Evolutionary conservation across 1,139 yeast genomes (phyloP), one percentile per base, ranked within the genome.

Genomic region (Taiozyma sp.): DNA sequence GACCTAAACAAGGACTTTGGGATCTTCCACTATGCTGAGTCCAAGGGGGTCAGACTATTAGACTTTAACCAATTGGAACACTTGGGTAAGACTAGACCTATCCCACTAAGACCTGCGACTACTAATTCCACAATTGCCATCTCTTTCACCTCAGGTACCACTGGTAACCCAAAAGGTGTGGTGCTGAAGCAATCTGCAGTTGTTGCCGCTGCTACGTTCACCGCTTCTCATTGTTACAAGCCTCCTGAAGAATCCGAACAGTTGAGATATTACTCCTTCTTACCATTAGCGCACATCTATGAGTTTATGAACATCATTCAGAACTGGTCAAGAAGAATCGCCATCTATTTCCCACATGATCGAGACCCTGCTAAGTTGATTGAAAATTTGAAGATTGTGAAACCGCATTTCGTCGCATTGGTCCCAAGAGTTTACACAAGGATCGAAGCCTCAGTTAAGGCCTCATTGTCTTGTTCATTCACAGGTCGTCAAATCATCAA

Each of bases 341-440:
- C 69, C 11, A 56, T 76, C 43, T 76, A 76, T 3, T 72, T 72
- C 59, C 80, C 81, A 16, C 66, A 61, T 35, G 58, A 61, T 28
- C 59, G 64, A 5, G 50, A 57, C 7, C 71, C 70, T 6, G 19
- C 48, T 35, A 52, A 66, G 40, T 57, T 81, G 47, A 62, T 81
- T 55, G 83, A 80, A 40, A 86, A 83, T 58, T 68, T 82, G 62
- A 69, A 70, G 53, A 55, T 69, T 19, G 68, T 73, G 56, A 78
- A 77, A 60, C 88, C 88, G 4, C 64, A 71, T 45, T 64, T 66
- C 44, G 69, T 81, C 63, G 66, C 76, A 40, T 74, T 77, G 56
- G 89, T 83, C 45, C 89, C 89, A 5, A 71, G 89, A 53, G 76
- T 83, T 4, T 77, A 74, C 60, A 76, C 82, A 51, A 76, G 80